Evolutionary conservation across 2,329 filamentous ascomycete genomes (phyloP).

Genomic region (Talaromyces amestolkiae): DNA sequence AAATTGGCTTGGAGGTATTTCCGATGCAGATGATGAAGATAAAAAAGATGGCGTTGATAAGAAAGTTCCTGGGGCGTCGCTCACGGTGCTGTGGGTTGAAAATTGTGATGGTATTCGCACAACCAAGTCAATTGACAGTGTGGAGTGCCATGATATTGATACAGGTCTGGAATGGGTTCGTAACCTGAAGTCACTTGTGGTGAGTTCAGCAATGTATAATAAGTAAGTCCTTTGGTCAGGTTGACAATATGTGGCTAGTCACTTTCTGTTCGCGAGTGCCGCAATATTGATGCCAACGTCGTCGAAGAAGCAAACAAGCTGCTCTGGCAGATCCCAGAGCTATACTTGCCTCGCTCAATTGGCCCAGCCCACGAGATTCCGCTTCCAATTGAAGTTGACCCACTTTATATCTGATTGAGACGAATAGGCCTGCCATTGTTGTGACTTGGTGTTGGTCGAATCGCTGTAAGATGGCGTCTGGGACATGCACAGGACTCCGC

Average conservation of each 20-base stretch:
- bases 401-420: conserved; percentile 13
- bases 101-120: conserved; percentile 27
- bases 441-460: neutral
- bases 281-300: conserved; percentile 24
- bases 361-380: neutral
- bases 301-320: conserved; percentile 27
- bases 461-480: neutral
- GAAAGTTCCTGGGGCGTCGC: conserved; percentile 24
- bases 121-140: conserved; percentile 17
- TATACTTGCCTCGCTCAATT: conserved; percentile 26
- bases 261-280: conserved; percentile 30
- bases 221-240: neutral
- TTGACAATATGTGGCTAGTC: conserved; percentile 22
- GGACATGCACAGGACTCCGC: neutral
- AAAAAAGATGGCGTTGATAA: conserved; percentile 7
- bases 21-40: conserved; percentile 20
- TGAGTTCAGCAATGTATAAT: conserved; percentile 16
- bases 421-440: neutral
- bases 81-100: conserved; percentile 30
- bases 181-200: conserved; percentile 25
- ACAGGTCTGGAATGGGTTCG: conserved; percentile 30
- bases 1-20: conserved; percentile 33
- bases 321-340: conserved; percentile 30
- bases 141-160: conserved; percentile 16
- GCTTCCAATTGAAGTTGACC: conserved; percentile 28